Conservation (phyloP, 148 eudicot genomes). For the Spergularia bocconei region DNA sequence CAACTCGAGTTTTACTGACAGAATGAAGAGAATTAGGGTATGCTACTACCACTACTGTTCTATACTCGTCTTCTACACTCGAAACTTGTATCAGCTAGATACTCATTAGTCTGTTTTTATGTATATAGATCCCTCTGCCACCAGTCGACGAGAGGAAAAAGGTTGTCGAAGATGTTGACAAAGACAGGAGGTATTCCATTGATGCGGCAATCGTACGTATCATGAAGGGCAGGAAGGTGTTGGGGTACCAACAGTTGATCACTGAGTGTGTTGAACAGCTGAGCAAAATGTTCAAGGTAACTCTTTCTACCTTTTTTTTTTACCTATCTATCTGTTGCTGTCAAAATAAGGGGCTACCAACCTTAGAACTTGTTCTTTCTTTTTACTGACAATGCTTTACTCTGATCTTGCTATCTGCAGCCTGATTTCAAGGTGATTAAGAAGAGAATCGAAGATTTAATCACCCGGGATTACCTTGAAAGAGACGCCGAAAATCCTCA, state of each 20-base stretch:
- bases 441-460: constrained; percentile 44
- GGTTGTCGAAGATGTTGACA: constrained; percentile 47
- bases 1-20: constrained; percentile 41
- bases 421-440: constrained; percentile 45
- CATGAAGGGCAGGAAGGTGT: constrained; percentile 45
- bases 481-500: constrained; percentile 41
- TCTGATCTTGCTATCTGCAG: constrained; percentile 29
- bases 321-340: background rate
- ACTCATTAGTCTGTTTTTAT: background rate
- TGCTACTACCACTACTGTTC: background rate
- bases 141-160: constrained; percentile 45
- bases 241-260: constrained; percentile 41
- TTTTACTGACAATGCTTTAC: too few species aligned
- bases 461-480: constrained; percentile 41
- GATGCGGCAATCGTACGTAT: constrained; percentile 50
- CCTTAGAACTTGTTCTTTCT: too few species aligned
- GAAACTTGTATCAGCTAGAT: background rate
- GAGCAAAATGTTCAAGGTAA: constrained; percentile 44
- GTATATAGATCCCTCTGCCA: constrained; percentile 41
- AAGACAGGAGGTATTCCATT: constrained; percentile 43
- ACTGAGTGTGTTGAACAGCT: constrained; percentile 46
- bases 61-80: too few species aligned
- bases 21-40: constrained; percentile 50
- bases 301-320: too few species aligned
- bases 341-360: background rate